Conservation (phyloP, 345 rosid genomes). For the Euphorbia peplus region DNA sequence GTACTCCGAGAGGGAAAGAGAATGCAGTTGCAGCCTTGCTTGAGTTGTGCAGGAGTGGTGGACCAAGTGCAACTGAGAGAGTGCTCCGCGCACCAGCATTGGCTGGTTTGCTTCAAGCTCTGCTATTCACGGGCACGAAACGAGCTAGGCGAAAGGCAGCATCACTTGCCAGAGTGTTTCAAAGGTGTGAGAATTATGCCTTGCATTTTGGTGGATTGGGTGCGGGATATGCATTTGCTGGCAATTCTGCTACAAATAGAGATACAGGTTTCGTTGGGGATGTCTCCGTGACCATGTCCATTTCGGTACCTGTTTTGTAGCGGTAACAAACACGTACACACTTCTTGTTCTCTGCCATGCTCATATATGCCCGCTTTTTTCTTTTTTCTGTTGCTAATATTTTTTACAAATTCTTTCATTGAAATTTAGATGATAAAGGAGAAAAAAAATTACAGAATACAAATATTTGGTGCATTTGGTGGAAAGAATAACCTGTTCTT, state of each 20-base stretch:
- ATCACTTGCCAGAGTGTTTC: constrained; percentile 87
- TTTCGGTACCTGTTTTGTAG: constrained; percentile 68
- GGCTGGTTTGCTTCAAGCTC: constrained; percentile 67
- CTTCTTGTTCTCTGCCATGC: constrained; percentile 8
- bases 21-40: constrained; percentile 93
- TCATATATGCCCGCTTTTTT: constrained; percentile 18
- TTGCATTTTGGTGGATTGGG: constrained; percentile 56
- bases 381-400: constrained; percentile 17
- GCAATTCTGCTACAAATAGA: constrained; percentile 45
- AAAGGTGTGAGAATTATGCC: constrained; percentile 60
- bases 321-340: constrained; percentile 16
- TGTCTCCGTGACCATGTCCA: constrained; percentile 64
- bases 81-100: constrained; percentile 76
- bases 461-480: constrained; percentile 6
- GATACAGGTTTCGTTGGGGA: constrained; percentile 51
- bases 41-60: constrained; percentile 81
- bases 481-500: constrained; percentile 13
- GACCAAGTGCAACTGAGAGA: constrained; percentile 63
- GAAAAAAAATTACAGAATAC: constrained; percentile 25
- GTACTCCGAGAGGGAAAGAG: constrained; percentile 92
- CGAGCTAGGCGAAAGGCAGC: constrained; percentile 94
- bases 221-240: constrained; percentile 55
- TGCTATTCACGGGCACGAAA: constrained; percentile 86
- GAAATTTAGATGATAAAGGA: constrained; percentile 31
- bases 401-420: constrained; percentile 55